Evolutionary conservation across 495 filamentous ascomycete genomes (phyloP).

Genomic region (Penicillium soppii): DNA sequence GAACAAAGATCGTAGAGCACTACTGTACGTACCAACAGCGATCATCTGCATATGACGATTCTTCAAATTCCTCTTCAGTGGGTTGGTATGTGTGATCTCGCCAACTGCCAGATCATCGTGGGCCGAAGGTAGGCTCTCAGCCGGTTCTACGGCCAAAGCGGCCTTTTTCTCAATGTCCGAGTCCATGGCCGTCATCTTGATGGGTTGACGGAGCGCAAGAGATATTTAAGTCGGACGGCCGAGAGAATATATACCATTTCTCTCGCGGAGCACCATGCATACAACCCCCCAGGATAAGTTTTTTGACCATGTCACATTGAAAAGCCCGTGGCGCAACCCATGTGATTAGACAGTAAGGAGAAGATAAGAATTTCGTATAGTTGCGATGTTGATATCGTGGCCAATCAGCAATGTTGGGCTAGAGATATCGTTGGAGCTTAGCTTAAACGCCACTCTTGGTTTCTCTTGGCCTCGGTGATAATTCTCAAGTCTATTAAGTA

Average conservation of each 20-base stretch:
- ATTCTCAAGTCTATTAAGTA: neutral
- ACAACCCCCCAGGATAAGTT: too few species aligned
- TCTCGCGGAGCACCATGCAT: too few species aligned
- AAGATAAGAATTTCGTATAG: neutral
- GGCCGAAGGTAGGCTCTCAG: neutral
- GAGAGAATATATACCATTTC: neutral
- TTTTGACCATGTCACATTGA: neutral
- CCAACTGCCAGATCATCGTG: conserved; percentile 18
- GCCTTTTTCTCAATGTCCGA: conserved; percentile 20
- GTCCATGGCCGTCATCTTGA: conserved; percentile 19
- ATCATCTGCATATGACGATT: conserved; percentile 74
- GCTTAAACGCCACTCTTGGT: neutral
- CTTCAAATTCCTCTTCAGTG: conserved; percentile 46
- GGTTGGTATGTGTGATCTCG: conserved; percentile 51
- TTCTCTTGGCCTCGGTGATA: neutral
- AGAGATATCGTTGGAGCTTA: conserved; percentile 1
- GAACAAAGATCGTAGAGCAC: too few species aligned
- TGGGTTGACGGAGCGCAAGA: neutral
- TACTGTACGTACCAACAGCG: conserved; percentile 63
- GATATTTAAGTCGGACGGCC: neutral
- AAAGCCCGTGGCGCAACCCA: neutral
- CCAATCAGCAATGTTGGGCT: neutral
- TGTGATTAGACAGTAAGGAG: neutral
- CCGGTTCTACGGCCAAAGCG: conserved; percentile 2
- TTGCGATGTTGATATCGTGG: neutral